Conservation (phyloP, 2,329 filamentous ascomycete species). For the Sclerotinia subarctica region DNA sequence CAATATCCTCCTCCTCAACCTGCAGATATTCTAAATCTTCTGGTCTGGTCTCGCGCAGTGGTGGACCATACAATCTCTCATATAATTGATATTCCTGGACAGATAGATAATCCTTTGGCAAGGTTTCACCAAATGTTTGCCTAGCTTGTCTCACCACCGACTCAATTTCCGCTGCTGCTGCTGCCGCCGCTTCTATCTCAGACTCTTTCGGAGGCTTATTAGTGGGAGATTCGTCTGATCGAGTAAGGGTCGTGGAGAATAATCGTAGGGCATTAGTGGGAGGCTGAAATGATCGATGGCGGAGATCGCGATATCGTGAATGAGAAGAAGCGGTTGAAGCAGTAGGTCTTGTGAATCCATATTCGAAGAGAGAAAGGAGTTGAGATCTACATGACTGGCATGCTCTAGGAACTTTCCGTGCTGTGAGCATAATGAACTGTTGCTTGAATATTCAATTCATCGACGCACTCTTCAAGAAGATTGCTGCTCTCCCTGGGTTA, state of each 20-base stretch:
- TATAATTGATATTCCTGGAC: constrained; percentile 72
- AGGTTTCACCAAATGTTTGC: constrained; percentile 70
- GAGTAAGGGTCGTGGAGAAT: constrained; percentile 28
- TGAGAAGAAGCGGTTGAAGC: constrained; percentile 18
- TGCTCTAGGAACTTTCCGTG: constrained; percentile 33
- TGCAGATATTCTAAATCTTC: constrained; percentile 52
- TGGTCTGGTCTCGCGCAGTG: constrained; percentile 58
- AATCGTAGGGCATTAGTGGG: constrained; percentile 21
- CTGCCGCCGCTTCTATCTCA: background rate
- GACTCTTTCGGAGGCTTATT: background rate
- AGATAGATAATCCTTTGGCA: constrained; percentile 69
- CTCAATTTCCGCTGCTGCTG: constrained; percentile 48
- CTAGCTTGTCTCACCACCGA: constrained; percentile 66
- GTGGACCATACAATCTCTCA: constrained; percentile 75
- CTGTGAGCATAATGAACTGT: constrained; percentile 33
- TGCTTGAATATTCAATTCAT: background rate
- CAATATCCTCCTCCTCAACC: constrained; percentile 43
- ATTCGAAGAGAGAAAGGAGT: constrained; percentile 38
- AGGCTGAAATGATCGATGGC: constrained; percentile 22
- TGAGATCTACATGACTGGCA: constrained; percentile 40
- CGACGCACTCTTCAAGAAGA: background rate
- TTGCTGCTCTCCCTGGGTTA: background rate
- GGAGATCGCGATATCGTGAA: constrained; percentile 18
- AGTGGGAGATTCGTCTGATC: constrained; percentile 19
- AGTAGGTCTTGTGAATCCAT: constrained; percentile 35